Evolutionary conservation across 495 filamentous ascomycete genomes (phyloP), one percentile per base, ranked within the genome.

Genomic region (Podospora tetraspora): DNA sequence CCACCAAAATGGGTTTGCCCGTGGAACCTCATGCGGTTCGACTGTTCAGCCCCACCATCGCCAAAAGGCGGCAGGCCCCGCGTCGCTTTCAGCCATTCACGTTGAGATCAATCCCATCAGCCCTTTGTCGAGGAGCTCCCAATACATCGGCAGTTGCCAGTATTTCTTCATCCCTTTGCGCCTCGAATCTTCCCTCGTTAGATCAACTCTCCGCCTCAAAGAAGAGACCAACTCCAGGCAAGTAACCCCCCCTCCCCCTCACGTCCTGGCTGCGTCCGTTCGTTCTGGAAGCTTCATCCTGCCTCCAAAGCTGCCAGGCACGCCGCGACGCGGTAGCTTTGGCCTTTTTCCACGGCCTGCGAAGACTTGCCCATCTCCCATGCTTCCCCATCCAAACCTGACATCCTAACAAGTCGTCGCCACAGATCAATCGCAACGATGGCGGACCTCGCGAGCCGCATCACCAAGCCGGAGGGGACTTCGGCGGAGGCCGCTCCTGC

Each of bases 361-460:
- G 43, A 16, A 52, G 43, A 4, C 16, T n/a, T 52, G 6, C 19
- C 19, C 19, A n/a, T 52, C 43, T n/a, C 19, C 5, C 43, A 52
- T 52, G 37, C 8, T 34, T 21, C 3, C 23, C 22, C 22, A 12
- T n/a, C 21, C 10, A 10, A 63, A 43, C 23, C 10, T 29, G 37
- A 52, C 22, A 70, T 59, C 30, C 24, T 57, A n/a, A 60, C 63
- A 23, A 24, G 22, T 32, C 29, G 3, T 27, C 24, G 61, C 34
- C 34, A 61, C 25, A 30, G 27, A 32, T 52, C 27, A 65, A 29
- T 64, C 72, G 63, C 32, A 70, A 68, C 21, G 22, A 82, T 82
- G 82, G 80, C 82, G 61, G 82, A 90, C 67, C 81, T 90, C 63
- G 90, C 84, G 27, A 87, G 87, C 74, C 88, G 88, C 69, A 85